A percentile compares a stretch with the other conserved stretches of the same genome.
Evolutionary conservation across 257 asterid species (phyloP).

Genomic region (Mentha longifolia): DNA sequence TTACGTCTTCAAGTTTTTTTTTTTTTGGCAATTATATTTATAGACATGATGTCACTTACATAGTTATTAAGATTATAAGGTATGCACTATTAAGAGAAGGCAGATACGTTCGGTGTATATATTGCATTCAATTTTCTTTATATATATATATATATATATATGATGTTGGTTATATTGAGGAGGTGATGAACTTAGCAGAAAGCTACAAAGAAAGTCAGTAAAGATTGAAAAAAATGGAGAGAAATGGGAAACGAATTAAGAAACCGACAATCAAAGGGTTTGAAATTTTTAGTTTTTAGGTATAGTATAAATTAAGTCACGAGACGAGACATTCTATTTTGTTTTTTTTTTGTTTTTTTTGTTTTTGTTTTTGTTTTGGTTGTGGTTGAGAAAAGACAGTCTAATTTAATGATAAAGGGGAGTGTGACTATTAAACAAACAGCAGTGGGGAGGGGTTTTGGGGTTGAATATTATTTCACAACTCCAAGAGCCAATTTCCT

Average conservation of each 20-base stretch:
- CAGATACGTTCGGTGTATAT: no score
- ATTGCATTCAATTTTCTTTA: no score
- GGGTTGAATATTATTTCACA: constrained; percentile 11
- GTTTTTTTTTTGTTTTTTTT: no score
- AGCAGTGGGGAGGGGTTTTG: background rate
- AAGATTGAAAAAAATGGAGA: background rate
- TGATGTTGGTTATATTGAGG: background rate
- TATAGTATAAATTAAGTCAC: background rate
- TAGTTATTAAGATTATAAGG: no score
- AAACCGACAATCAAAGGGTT: background rate
- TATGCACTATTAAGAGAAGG: no score
- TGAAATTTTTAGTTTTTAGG: no score
- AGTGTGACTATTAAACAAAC: background rate
- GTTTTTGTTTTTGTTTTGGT: no score
- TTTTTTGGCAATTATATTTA: no score
- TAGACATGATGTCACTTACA: no score
- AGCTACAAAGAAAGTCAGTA: background rate
- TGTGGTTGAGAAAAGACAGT: background rate
- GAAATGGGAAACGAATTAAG: constrained; percentile 11
- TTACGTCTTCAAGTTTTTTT: no score
- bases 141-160: no score
- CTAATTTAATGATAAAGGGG: background rate
- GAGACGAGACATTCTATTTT: constrained; percentile 3
- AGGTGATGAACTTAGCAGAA: background rate
- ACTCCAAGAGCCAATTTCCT: constrained; percentile 29